Base-by-base conservation (phyloP, 202 grass and related monocot genomes). In the Carex sylvatica region DNA sequence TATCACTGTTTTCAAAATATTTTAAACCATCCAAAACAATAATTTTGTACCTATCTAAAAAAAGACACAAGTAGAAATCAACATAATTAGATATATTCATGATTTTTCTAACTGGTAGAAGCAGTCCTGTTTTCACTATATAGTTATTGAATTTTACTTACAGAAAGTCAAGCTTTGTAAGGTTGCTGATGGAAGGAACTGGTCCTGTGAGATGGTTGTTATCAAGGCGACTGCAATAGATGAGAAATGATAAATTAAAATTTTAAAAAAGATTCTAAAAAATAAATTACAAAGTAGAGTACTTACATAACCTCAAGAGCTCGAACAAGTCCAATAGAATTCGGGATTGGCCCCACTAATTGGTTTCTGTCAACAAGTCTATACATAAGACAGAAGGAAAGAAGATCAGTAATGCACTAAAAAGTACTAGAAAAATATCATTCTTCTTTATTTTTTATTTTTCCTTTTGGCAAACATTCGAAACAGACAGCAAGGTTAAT, bases 271-370 rank as follows among this genome's bases (percentile, higher is more conserved):
- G 16, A 52, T 30, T 77, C 24, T 19, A 80, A 13, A 53, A 54
- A 16, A 85, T 40, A n/a, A 7, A 71, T 24, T 85, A 14, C 3
- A 65, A 80, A 22, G 31, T 28, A 40, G 60, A 86, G 84, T 5
- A 91, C 95, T 94, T 91, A 97, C 92, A 97, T 90, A 74, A 98
- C 78, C 88, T 86, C 46, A n/a, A 93, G 90, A 3, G 28, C 18
- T 51, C 4, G 6, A 72, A 93, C 79, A 40, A 85, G 58, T 46
- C 92, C 85, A 74, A 94, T 78, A 12, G 90, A 92, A 23, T 46
- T 16, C 1, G 90, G 95, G 44, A 98, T 93, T 6, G 1, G 23
- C 31, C 92, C 95, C 74, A 3, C 81, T 82, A 98, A 85, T 1
- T 18, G 74, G 60, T 98, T 98, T 58, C 66, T 85, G 55, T 94